Evolutionary conservation across 176 grass and related monocot genomes (phyloP), one percentile per base, ranked within the genome.

Genomic region (Paspalum vaginatum): DNA sequence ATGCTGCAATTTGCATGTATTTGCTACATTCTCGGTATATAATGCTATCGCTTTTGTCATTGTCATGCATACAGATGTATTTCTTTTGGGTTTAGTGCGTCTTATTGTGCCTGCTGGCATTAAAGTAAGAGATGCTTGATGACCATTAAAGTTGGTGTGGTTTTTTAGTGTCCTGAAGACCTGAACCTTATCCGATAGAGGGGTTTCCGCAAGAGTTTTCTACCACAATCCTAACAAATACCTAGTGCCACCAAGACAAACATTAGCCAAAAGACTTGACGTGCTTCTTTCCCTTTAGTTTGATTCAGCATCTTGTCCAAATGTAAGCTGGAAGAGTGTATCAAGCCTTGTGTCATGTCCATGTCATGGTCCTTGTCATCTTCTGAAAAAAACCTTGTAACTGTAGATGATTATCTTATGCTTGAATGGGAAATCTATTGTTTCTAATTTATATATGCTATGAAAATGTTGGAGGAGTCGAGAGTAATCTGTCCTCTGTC

Each of bases 51-150:
- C 44, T 46, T 65, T 43, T 9, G 12, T 47, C 43, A 26, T 32
- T 56, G 56, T 76, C 38, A 22, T 11, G 27, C 58, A 41, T 47
- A 48, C 18, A 51, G 4, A 9, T 9, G 39, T 70, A 7, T 56
- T 58, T 72, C 53, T 67, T 83, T 66, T 74, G 9, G 41, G 25
- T 11, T 47, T 42, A 49, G 79, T 80, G 78, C 11, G 5, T 79
- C 68, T 61, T 17, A 53, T 49, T 72, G 47, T 70, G 8, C 26
- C 40, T 75, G 52, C 55, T 72, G 48, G 38, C 40, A 26, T 39
- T 55, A 24, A 44, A n/a, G 25, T 50, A 61, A 37, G 8, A 54
- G 8, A 52, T 71, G 79, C 55, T 71, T 15, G 15, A 42, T 59
- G 16, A 22, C 26, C 32, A 52, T 24, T 53, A 61, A 46, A 73